Conservation (phyloP, 495 filamentous ascomycete genomes). For the Melanomma pulvis-pyrius region DNA sequence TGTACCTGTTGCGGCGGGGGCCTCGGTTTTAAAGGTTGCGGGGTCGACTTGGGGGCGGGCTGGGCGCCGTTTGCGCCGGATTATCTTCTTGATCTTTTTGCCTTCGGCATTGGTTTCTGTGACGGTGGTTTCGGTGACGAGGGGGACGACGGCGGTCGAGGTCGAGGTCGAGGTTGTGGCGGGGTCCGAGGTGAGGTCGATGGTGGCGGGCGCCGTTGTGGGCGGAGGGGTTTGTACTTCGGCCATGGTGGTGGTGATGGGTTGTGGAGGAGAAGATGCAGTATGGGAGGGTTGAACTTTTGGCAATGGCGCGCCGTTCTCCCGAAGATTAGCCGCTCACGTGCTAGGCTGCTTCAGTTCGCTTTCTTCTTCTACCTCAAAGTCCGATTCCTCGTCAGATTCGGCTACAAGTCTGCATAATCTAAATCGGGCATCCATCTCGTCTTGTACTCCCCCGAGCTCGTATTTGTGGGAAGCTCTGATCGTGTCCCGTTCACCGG, state of each 20-base stretch:
- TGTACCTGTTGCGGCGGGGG: constrained; percentile 85
- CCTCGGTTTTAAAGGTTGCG: constrained; percentile 74
- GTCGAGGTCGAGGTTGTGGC: not conserved
- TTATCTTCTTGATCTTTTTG: constrained; percentile 66
- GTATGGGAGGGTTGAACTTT: not conserved
- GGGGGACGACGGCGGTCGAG: constrained; percentile 2
- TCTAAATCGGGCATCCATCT: no score
- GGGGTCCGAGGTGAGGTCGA: not conserved
- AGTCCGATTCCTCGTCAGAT: not conserved
- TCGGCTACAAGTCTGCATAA: no score
- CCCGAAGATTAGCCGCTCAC: not conserved
- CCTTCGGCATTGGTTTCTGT: constrained; percentile 48
- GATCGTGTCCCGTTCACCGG: no score
- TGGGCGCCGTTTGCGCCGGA: constrained; percentile 69
- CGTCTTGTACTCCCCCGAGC: no score
- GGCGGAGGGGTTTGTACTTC: not conserved
- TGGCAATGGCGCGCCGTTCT: not conserved
- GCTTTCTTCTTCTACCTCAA: no score
- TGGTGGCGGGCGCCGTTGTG: not conserved
- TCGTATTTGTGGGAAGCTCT: no score
- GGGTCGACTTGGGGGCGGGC: constrained; percentile 80
- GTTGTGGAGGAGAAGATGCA: not conserved
- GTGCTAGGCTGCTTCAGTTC: not conserved
- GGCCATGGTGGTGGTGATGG: not conserved
- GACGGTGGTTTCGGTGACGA: constrained; percentile 12